Base-by-base conservation (phyloP, 441 rosid species). In the Sinapis alba region DNA sequence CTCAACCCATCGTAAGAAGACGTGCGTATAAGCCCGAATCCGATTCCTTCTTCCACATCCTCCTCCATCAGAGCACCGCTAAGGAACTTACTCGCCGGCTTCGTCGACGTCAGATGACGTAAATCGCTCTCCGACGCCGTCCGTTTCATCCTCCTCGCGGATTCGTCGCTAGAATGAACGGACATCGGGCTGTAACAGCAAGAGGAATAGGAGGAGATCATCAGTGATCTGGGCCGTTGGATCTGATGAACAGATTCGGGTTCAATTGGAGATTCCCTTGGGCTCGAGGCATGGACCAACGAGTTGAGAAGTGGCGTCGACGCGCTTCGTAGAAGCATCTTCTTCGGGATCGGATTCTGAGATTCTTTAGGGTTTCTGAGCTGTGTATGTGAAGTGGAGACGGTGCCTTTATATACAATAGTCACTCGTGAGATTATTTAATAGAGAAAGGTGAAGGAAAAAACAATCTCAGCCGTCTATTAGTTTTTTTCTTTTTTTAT, bases 241-340 rank as follows among this genome's bases (percentile, higher is more conserved):
- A 77, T 68, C 65, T 62, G 89, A 50, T 69, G 87, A 19, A 73
- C 62, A 13, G 79, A 47, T 38, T 88, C 92, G 0, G 77, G 36
- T 36, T 86, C 86, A 9, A 85, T 76, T 3, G 80, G 78, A 13
- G 85, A 45, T 5, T 89, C 90, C 50, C 79, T 38, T 3, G 76
- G 79, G 32, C 72, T 87, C 43, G 81, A 65, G 65, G 80, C 83
- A 3, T 88, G 81, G n/a, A 75, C 59, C 87, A 89, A 81, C 10
- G 98, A 82, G 27, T 85, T 84, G n/a, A 86, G 83, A 36, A 89
- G 0, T 15, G 97, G 96, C 23, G 91, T 84, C 19, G 98, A 93
- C 9, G 96, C 77, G 65, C 94, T 88, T 12, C 96, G 78, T 9
- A 93, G 51, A 24, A 93, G 89, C 98, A 93, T 90, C 27, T 68